Evolutionary conservation across 2,329 filamentous ascomycete species (phyloP).

Genomic region (Penicillium italicum): DNA sequence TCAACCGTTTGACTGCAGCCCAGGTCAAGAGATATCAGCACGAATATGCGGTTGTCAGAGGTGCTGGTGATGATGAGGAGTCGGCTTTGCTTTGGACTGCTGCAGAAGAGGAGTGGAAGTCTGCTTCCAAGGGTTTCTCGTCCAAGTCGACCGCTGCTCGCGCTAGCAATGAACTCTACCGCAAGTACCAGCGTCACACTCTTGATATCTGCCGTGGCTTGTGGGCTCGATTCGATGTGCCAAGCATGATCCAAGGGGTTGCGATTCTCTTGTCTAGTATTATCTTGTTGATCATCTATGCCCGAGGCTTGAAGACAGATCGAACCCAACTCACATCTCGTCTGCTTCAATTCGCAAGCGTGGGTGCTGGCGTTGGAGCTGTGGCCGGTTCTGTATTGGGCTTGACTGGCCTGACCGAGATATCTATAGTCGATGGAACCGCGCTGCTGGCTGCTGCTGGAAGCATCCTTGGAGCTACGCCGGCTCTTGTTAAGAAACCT

Average conservation of each 20-base stretch:
- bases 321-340: conserved; percentile 52
- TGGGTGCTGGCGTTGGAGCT: conserved; percentile 48
- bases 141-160: conserved; percentile 38
- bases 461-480: conserved; percentile 44
- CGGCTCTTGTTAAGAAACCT: conserved; percentile 40
- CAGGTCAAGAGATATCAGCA: conserved; percentile 87
- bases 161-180: conserved; percentile 56
- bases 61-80: conserved; percentile 59
- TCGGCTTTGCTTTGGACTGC: conserved; percentile 58
- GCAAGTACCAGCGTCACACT: conserved; percentile 72
- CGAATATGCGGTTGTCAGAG: conserved; percentile 72
- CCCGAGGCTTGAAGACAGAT: conserved; percentile 55
- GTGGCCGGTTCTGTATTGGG: conserved; percentile 25
- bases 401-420: conserved; percentile 26
- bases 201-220: conserved; percentile 74
- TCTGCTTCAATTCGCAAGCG: conserved; percentile 50
- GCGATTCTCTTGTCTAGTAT: conserved; percentile 66
- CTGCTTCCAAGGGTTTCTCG: conserved; percentile 41
- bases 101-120: conserved; percentile 55
- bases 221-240: conserved; percentile 89
- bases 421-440: conserved; percentile 32
- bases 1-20: conserved; percentile 72
- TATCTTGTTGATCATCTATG: conserved; percentile 68
- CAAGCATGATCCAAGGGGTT: conserved; percentile 80
- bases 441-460: conserved; percentile 44